phyloP scores from a whole-genome alignment of 257 asterid species.

The Verbena officinalis region DNA sequence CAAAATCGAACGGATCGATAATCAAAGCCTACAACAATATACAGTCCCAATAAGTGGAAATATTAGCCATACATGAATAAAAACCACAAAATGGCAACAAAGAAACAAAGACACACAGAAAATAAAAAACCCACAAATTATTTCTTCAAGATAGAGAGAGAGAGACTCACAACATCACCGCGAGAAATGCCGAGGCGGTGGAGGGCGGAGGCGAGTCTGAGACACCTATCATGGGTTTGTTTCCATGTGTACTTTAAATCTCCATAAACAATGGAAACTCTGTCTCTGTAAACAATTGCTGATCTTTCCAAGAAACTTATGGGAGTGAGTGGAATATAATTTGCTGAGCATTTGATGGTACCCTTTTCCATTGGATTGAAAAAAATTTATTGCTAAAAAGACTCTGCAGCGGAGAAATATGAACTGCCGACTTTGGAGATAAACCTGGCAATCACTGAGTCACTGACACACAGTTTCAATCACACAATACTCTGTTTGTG shows the following conservation, averaged over 20 bases:
- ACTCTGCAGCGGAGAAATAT: too few species aligned
- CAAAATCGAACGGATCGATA: background rate
- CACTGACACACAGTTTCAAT: too few species aligned
- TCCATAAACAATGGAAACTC: slow-evolving; percentile 41
- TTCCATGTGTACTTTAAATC: slow-evolving; percentile 45
- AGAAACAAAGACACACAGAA: too few species aligned
- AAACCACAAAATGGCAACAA: too few species aligned
- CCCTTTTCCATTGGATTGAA: slow-evolving; percentile 33
- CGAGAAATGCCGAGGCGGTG: slow-evolving; percentile 35
- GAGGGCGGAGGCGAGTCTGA: slow-evolving; percentile 52
- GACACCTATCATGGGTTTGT: slow-evolving; percentile 42
- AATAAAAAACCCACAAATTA: background rate
- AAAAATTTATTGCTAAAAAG: background rate
- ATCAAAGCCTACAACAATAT: background rate
- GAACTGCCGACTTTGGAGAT: background rate
- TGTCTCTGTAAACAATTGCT: slow-evolving; percentile 41
- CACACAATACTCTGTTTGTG: too few species aligned
- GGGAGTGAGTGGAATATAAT: slow-evolving; percentile 44
- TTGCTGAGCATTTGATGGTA: slow-evolving; percentile 42
- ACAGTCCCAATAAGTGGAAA: background rate
- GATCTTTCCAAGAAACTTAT: slow-evolving; percentile 50
- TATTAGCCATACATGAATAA: background rate
- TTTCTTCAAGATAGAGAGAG: background rate
- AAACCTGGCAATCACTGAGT: background rate
- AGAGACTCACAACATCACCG: slow-evolving; percentile 39